phyloP scores from a whole-genome alignment of 208 protist genomes.

The Naegleria lovaniensis region DNA sequence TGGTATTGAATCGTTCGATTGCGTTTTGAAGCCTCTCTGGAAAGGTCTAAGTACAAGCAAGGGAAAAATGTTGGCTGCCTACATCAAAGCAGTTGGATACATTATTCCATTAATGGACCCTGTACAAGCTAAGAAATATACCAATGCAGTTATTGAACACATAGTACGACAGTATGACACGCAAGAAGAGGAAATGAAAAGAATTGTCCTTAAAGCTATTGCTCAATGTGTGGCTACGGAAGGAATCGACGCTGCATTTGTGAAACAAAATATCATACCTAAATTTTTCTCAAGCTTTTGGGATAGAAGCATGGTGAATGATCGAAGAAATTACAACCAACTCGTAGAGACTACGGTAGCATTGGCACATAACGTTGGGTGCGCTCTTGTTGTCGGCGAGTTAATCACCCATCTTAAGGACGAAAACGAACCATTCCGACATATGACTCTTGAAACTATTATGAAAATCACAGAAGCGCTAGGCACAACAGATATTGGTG shows the following conservation, averaged over 20 bases:
- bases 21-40: conserved; percentile 88
- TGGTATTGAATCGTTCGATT: conserved; percentile 95
- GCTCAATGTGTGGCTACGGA: conserved; percentile 94
- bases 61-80: conserved; percentile 88
- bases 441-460: conserved; percentile 85
- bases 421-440: conserved; percentile 92
- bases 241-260: conserved; percentile 85
- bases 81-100: conserved; percentile 96
- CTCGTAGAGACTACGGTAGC: conserved; percentile 92
- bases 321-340: conserved; percentile 77
- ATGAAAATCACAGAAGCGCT: conserved; percentile 63
- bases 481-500: conserved; percentile 77
- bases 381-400: conserved; percentile 74
- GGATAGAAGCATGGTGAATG: conserved; percentile 90
- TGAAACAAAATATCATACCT: conserved; percentile 76
- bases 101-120: conserved; percentile 98
- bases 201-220: conserved; percentile 95
- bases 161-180: conserved; percentile 84
- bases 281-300: conserved; percentile 88
- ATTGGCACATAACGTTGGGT: conserved; percentile 90
- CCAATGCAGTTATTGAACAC: conserved; percentile 86
- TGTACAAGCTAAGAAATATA: conserved; percentile 90
- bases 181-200: conserved; percentile 97
- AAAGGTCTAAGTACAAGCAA: conserved; percentile 81
- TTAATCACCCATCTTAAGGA: conserved; percentile 96